Evolutionary conservation across 148 eudicot species (phyloP), one percentile per base, ranked within the genome.

Genomic region (Fagopyrum tataricum): DNA sequence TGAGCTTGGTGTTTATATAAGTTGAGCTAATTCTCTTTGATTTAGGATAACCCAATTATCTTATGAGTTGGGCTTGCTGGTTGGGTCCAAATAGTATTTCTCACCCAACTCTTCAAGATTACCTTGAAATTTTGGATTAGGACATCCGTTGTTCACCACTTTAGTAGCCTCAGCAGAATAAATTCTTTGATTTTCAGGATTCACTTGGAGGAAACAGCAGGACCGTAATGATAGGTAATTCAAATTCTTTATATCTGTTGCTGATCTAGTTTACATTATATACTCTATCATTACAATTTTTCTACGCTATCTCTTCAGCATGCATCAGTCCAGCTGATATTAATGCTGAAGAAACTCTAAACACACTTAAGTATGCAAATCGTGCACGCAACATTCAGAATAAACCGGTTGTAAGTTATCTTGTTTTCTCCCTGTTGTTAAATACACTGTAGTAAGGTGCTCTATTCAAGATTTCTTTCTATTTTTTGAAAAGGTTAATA

Each of bases 121-220:
- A 3, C 26, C 17, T 59, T 59, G 13, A 11, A 59, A 24, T 42
- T 23, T 31, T 20, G 71, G 40, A 40, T 40, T 5, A 26, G 20
- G 13, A 43, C n/a, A 47, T 67, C 44, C n/a, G n/a, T n/a, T 5
- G 71, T 40, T 67, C 71, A 39, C 24, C 17, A 40, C 5, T 67
- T 67, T 8, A 1, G n/a, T 67, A 67, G 26, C 48, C 48, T 68
- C 72, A 68, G n/a, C 23, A 31, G 37, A 31, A 3, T 24, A 61
- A 61, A 23, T 24, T n/a, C 21, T 47, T 48, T 73, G 61, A 20
- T 48, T 49, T 79, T 70, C 96, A 95, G 99, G 99, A 95, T 84
- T 95, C 99, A 47, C 97, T 95, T 76, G 99, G 99, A 62, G 99
- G 99, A 61, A 95, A 95, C 90, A 95, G 99, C 92, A 88, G 94